A percentile compares a stretch with the other conserved stretches of the same genome.
phyloP scores from a whole-genome alignment of 129 eudicot species.

The Oenanthe sinensis region DNA sequence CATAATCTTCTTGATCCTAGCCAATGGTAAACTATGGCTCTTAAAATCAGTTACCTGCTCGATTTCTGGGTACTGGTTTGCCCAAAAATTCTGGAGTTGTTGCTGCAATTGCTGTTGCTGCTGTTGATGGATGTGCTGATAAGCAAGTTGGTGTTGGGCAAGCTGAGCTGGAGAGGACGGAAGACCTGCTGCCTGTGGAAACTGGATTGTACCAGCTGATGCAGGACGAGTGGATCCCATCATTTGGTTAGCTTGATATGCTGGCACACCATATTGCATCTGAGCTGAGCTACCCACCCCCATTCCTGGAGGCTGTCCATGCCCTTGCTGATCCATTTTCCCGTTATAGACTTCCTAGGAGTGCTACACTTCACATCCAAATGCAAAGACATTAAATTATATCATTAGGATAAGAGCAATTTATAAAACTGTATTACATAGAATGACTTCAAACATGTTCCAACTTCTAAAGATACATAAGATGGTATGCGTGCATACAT shows the following conservation, averaged over 20 bases:
- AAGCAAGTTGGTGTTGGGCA: constrained; percentile 57
- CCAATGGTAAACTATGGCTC: constrained; percentile 57
- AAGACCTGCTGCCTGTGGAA: constrained; percentile 32
- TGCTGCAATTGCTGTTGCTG: constrained; percentile 54
- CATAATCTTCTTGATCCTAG: constrained; percentile 65
- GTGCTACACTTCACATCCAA: too few relatives aligned
- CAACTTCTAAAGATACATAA: not conserved
- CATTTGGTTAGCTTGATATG: constrained; percentile 47
- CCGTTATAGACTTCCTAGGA: too few relatives aligned
- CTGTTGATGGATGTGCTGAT: constrained; percentile 59
- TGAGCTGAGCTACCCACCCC: constrained; percentile 30
- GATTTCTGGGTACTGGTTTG: constrained; percentile 49
- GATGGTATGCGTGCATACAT: not conserved
- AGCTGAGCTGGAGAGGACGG: constrained; percentile 38
- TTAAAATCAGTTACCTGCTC: constrained; percentile 56
- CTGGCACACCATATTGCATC: constrained; percentile 30
- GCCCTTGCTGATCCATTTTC: constrained; percentile 70
- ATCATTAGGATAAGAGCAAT: not conserved
- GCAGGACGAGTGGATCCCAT: constrained; percentile 26
- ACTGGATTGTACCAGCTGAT: constrained; percentile 31
- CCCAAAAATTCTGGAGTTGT: constrained; percentile 55
- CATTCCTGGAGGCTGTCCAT: constrained; percentile 35
- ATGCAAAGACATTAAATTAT: not conserved
- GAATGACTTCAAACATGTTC: not conserved
- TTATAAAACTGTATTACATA: not conserved